Evolutionary conservation across 495 filamentous ascomycete species (phyloP), one percentile per base, ranked within the genome.

Genomic region (Recurvomyces mirabilis): DNA sequence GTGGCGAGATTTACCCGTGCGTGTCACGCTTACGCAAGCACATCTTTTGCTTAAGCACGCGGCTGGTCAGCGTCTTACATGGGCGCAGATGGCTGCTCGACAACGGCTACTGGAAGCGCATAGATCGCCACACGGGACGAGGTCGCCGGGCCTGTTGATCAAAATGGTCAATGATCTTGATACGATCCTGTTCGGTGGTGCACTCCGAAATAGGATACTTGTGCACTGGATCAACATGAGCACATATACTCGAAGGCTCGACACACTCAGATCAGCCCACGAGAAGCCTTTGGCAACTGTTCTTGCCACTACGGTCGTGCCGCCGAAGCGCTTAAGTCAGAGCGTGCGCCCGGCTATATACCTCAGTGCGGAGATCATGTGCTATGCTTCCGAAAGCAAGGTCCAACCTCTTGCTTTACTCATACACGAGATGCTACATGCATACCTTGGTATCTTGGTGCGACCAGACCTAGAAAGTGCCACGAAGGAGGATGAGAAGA

Each of bases 91-190:
- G 4, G 39, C 39, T 3, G 39, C 39, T 12, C 24, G 39, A 17
- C 13, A 42, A 10, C 39, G 39, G 2, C 18, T 42, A 11, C 19
- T 31, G 24, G 24, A 42, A 14, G 23, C 39, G 5, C 19, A 42
- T 3, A 18, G 12, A 17, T 17, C 39, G 9, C 12, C 39, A 5
- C 26, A 31, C 26, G 26, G 39, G 13, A 42, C 2, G 14, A 3
- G 24, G 6, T 40, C 37, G n/a, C 24, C 39, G 2, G 39, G 26
- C 5, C 39, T 42, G 12, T 13, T 42, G 18, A 29, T 42, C 9
- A 42, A 42, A 20, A 22, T 42, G 24, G 15, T 31, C 39, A 42
- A 30, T 26, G 39, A 42, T 18, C 19, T 42, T 15, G 39, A 42
- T 26, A 42, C 39, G 5, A 11, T 42, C 24, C 24, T 42, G 9